Evolutionary conservation across 148 eudicot genomes (phyloP).

Genomic region (Fagopyrum tataricum): DNA sequence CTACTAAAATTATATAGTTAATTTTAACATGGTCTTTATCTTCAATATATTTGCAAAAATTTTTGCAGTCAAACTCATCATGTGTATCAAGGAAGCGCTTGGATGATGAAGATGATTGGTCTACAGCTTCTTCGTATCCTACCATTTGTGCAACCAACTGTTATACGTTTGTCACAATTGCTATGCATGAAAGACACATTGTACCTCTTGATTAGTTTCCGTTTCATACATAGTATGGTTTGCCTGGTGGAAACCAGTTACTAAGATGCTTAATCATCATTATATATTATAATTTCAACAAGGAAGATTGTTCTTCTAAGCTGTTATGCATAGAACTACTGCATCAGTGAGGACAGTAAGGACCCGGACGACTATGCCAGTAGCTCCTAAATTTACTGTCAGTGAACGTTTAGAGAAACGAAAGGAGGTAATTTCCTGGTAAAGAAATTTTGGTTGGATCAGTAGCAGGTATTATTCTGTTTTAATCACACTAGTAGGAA

Average conservation of each 20-base stretch:
- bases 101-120: constrained; percentile 13
- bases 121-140: constrained; percentile 17
- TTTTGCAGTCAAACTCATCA: constrained; percentile 11
- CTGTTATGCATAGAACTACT: constrained; percentile 40
- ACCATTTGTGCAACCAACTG: neutral
- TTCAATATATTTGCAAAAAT: neutral
- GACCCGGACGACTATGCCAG: constrained; percentile 64
- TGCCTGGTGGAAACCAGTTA: neutral
- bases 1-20: neutral
- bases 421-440: constrained; percentile 53
- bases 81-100: constrained; percentile 9
- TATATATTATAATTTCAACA: neutral
- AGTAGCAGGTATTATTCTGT: too few species aligned
- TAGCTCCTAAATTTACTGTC: constrained; percentile 63
- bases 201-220: neutral
- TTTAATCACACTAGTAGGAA: neutral
- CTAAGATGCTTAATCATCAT: neutral
- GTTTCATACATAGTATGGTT: neutral
- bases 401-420: constrained; percentile 59
- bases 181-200: neutral
- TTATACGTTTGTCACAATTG: neutral
- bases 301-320: constrained; percentile 31
- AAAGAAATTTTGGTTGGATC: neutral
- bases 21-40: neutral
- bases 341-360: constrained; percentile 56